A percentile compares a stretch with the other conserved stretches of the same genome.
Conservation (phyloP, 805 yeast genomes). For the Cyberlindnera petersonii region DNA sequence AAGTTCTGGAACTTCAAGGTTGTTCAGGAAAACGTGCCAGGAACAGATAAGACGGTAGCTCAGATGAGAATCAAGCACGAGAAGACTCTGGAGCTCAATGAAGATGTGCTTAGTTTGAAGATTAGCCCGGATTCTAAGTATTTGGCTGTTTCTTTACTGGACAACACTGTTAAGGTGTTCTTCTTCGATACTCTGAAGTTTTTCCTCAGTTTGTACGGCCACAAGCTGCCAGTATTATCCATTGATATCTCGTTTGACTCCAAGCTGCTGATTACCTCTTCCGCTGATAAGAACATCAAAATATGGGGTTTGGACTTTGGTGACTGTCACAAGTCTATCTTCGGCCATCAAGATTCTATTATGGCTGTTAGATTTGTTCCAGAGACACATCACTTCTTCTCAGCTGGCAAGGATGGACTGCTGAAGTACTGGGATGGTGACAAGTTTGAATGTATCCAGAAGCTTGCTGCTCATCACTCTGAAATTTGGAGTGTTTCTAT, state of each 20-base stretch:
- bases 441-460: conserved; percentile 91
- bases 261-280: conserved; percentile 82
- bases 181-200: conserved; percentile 84
- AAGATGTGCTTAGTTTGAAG: conserved; percentile 76
- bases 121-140: conserved; percentile 76
- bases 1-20: conserved; percentile 86
- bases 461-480: conserved; percentile 78
- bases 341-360: conserved; percentile 95
- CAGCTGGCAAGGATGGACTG: conserved; percentile 83
- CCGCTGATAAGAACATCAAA: conserved; percentile 96
- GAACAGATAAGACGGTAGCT: conserved; percentile 49
- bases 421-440: conserved; percentile 98
- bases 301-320: conserved; percentile 99
- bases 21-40: conserved; percentile 65
- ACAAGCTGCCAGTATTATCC: conserved; percentile 89
- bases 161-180: conserved; percentile 94
- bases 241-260: conserved; percentile 89
- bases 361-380: conserved; percentile 85
- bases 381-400: conserved; percentile 83
- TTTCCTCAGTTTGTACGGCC: conserved; percentile 88
- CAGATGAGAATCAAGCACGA: conserved; percentile 63
- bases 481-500: conserved; percentile 94
- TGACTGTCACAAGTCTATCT: conserved; percentile 94
- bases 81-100: conserved; percentile 79
- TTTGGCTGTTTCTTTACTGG: conserved; percentile 80